These are phyloP conservation scores for Pythium myriotylum DNA, from an alignment of 352 stramenopile genomes.

Conservation along the genomic window DNA sequence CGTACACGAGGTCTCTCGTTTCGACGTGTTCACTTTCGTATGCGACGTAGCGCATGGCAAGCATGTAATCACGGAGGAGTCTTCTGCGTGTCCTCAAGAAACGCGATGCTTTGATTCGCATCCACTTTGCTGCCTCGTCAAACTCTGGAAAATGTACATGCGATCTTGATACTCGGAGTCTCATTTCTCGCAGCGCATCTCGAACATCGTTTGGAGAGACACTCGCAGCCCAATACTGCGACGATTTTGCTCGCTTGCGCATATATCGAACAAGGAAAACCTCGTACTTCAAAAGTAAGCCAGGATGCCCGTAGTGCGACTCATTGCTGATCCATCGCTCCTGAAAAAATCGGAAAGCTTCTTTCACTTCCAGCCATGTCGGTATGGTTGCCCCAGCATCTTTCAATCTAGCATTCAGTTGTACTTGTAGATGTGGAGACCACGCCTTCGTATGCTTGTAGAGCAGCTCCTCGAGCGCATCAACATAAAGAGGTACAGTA, in stretches of 20 bases:
- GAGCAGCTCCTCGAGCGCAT: conserved; percentile 58
- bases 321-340: conserved; percentile 43
- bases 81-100: conserved; percentile 42
- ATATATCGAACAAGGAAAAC: conserved; percentile 52
- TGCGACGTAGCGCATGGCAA: conserved; percentile 43
- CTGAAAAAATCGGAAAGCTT: conserved; percentile 40
- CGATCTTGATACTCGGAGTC: conserved; percentile 43
- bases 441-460: conserved; percentile 43
- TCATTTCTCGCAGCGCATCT: conserved; percentile 45
- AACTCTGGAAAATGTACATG: conserved; percentile 50
- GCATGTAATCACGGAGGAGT: conserved; percentile 48
- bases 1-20: conserved; percentile 47
- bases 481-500: conserved; percentile 50
- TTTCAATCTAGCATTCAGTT: conserved; percentile 39
- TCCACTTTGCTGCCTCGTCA: conserved; percentile 38
- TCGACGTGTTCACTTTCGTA: conserved; percentile 42
- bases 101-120: conserved; percentile 38
- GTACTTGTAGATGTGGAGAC: conserved; percentile 45
- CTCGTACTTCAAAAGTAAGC: conserved; percentile 62
- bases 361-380: conserved; percentile 43
- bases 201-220: conserved; percentile 24
- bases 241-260: conserved; percentile 29
- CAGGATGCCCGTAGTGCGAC: conserved; percentile 36
- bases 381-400: conserved; percentile 45
- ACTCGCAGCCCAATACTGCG: conserved; percentile 18